Evolutionary conservation across 139 green algal species (phyloP).

Genomic region (Chlamydomonas sp.): DNA sequence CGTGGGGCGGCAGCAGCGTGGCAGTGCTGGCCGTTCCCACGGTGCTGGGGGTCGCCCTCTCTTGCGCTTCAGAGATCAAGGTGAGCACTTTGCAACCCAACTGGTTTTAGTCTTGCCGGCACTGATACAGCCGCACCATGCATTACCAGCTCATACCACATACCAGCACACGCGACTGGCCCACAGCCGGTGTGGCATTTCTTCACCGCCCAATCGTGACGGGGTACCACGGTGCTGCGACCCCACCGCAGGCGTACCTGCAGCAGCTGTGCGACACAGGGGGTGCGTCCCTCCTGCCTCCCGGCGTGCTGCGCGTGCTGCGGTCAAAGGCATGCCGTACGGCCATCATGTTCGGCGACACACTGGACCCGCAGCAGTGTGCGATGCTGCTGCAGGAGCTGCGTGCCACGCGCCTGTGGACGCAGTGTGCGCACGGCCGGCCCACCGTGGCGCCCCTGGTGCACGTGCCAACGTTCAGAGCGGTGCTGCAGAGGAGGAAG

Average conservation of each 20-base stretch:
- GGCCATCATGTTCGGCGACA: constrained; percentile 90
- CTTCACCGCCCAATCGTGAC: neutral
- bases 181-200: neutral
- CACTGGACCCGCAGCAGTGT: constrained; percentile 58
- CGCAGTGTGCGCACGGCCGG: constrained; percentile 85
- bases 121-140: neutral
- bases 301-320: constrained; percentile 64
- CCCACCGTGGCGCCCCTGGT: constrained; percentile 65
- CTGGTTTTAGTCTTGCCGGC: too few species aligned
- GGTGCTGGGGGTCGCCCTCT: constrained; percentile 59
- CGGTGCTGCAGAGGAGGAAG: neutral
- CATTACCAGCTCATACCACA: neutral
- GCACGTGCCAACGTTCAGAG: constrained; percentile 18
- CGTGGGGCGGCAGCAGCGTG: too few species aligned
- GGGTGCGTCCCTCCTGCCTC: constrained; percentile 40
- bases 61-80: neutral
- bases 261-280: constrained; percentile 65
- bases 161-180: too few species aligned
- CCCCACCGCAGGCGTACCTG: constrained; percentile 61
- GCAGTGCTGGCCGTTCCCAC: constrained; percentile 46
- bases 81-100: too few species aligned
- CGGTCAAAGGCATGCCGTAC: constrained; percentile 79
- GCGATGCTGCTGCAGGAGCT: constrained; percentile 64
- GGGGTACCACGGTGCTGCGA: neutral
- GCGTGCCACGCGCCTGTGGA: constrained; percentile 62